Evolutionary conservation across 2,329 filamentous ascomycete species (phyloP).

Genomic region (Pseudogymnoascus pannorum): DNA sequence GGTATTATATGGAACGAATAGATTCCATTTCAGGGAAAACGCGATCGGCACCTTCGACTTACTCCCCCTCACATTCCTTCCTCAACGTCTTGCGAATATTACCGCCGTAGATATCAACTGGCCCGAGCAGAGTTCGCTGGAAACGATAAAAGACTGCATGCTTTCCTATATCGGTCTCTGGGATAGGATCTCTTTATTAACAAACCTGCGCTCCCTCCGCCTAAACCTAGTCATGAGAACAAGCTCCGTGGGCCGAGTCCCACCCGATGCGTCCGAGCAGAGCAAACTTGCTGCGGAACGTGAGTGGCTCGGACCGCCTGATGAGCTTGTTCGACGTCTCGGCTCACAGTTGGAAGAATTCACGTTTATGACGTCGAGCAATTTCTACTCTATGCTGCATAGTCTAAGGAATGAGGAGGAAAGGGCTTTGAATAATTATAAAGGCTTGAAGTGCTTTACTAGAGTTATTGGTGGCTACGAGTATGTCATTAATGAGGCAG

Average conservation of each 20-base stretch:
- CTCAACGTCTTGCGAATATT: neutral
- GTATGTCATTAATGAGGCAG: neutral
- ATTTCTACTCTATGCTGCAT: neutral
- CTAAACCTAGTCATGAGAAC: neutral
- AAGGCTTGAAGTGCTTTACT: neutral
- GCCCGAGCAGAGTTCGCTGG: neutral
- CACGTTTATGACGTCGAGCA: neutral
- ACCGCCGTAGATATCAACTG: neutral
- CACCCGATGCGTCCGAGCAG: neutral
- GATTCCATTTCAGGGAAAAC: neutral
- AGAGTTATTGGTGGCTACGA: neutral
- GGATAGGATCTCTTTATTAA: neutral
- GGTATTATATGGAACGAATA: neutral
- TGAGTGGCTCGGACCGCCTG: neutral
- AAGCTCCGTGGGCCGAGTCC: neutral
- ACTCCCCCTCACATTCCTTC: neutral
- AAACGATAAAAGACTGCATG: neutral
- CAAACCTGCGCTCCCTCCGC: neutral
- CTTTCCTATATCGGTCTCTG: neutral
- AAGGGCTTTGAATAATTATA: neutral
- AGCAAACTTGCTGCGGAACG: neutral
- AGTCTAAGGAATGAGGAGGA: neutral
- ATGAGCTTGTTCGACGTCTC: neutral
- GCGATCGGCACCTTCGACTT: neutral
- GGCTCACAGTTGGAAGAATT: neutral